phyloP scores from a whole-genome alignment of 2,329 filamentous ascomycete genomes.

The Botrytis galanthina region DNA sequence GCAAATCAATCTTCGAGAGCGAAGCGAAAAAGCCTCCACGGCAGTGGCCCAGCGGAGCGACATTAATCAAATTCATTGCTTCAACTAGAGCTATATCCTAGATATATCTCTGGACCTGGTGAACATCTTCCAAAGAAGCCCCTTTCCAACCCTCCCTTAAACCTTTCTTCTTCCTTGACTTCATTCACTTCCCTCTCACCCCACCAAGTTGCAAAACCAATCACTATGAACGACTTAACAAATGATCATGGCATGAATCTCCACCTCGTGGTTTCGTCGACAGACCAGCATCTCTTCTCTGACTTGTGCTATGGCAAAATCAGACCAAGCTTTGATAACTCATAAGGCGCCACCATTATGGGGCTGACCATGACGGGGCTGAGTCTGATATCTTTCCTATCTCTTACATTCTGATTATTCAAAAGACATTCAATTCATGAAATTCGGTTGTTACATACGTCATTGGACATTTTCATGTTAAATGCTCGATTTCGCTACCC shows the following conservation, averaged over 20 bases:
- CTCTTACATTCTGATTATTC: background rate
- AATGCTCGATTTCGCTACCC: background rate
- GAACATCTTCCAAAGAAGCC: background rate
- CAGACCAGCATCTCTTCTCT: background rate
- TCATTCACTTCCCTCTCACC: background rate
- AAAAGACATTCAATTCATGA: background rate
- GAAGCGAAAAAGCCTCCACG: background rate
- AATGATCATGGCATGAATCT: background rate
- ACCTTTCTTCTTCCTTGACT: background rate
- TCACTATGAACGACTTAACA: background rate
- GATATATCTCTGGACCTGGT: background rate
- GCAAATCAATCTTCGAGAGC: background rate
- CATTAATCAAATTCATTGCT: background rate
- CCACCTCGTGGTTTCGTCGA: background rate
- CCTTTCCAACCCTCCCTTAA: background rate
- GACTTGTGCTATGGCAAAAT: background rate
- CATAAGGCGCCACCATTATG: background rate
- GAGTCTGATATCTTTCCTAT: background rate
- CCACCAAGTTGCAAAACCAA: background rate
- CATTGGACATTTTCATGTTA: constrained; percentile 10
- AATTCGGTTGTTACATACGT: constrained; percentile 5
- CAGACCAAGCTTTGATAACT: background rate
- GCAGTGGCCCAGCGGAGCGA: background rate
- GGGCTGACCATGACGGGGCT: background rate
- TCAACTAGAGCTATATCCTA: background rate